Evolutionary conservation across 2,329 filamentous ascomycete genomes (phyloP).

Genomic region (Fusarium multiceps): DNA sequence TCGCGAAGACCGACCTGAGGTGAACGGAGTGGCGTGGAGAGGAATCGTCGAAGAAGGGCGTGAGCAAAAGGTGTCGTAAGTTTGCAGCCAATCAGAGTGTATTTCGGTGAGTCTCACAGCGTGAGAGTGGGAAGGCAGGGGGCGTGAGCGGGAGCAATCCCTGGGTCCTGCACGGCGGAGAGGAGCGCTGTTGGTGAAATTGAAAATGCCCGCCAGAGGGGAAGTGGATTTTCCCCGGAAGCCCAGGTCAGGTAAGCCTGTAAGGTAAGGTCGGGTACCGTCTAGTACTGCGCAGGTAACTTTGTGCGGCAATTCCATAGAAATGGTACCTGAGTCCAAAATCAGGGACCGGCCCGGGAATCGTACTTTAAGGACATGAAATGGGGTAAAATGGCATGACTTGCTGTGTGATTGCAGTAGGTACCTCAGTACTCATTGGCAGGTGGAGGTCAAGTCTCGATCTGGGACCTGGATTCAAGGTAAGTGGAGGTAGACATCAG

Average conservation of each 20-base stretch:
- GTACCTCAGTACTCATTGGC: conserved; percentile 21
- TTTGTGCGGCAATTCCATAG: conserved; percentile 14
- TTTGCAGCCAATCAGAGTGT: conserved; percentile 5
- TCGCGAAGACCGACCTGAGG: conserved; percentile 35
- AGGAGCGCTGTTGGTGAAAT: conserved; percentile 28
- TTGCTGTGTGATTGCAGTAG: conserved; percentile 1
- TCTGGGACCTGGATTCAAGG: conserved; percentile 28
- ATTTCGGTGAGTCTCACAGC: conserved; percentile 7
- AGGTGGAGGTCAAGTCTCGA: conserved; percentile 9
- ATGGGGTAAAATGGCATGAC: conserved; percentile 38
- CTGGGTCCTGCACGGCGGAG: conserved; percentile 28
- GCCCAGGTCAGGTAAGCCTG: not conserved
- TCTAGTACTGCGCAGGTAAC: conserved; percentile 14
- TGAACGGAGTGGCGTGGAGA: conserved; percentile 34
- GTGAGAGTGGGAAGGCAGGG: conserved; percentile 21
- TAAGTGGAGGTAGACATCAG: conserved; percentile 40
- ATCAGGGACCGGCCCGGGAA: conserved; percentile 36
- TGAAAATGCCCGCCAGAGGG: conserved; percentile 33
- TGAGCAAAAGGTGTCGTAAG: conserved; percentile 8
- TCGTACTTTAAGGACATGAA: conserved; percentile 14
- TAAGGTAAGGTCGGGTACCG: not conserved
- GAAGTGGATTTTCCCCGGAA: conserved; percentile 39
- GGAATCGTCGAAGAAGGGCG: conserved; percentile 24
- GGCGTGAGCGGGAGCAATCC: conserved; percentile 29
- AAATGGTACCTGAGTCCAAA: conserved; percentile 19